Evolutionary conservation across 1,284 basidiomycete species (phyloP), one percentile per base, ranked within the genome.

Genomic region (Microbotryum violaceum): DNA sequence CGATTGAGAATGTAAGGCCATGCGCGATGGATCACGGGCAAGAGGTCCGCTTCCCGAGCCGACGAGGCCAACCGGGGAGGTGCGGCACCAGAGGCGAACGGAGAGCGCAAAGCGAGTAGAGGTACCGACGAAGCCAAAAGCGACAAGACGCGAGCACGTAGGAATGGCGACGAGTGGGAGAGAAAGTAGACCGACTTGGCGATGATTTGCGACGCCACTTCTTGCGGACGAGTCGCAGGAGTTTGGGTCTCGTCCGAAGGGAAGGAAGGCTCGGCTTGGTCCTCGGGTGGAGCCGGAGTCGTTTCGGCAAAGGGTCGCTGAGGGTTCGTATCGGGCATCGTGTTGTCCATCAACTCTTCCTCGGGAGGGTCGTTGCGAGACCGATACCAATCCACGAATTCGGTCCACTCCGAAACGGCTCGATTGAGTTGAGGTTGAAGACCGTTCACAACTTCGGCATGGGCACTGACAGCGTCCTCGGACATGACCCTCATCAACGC

Each of bases 1-100:
- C 92, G 82, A 69, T 90, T 89, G 54, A 96, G 77, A 67, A 97
- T 83, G 74, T 86, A 87, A 20, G 89, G 88, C 92, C 92, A 97
- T 1, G 88, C 86, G 31, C 82, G 80, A 74, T 96, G 87, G 53
- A 96, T 83, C 10, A 87, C 81, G 0, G 90, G 87, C 49, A 96
- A 80, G 20, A 94, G 80, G 21, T 86, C 82, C 12, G 83, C 82
- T 67, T 86, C 84, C 1, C 76, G 71, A 25, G 37, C 37, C 12
- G 72, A 72, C 12, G 33, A 52, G 2, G 71, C 70, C 31, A n/a
- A 31, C 21, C 21, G 20, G 27, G 31, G 20, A 47, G 59, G 44
- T 49, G 37, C 6, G 21, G 31, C 7, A n/a, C 6, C 42, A 16
- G 53, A 9, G 9, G 27, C 29, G 10, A 14, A 6, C 49, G 54